Evolutionary conservation across 2,329 filamentous ascomycete genomes (phyloP).

Genomic region (Cercospora janseana): DNA sequence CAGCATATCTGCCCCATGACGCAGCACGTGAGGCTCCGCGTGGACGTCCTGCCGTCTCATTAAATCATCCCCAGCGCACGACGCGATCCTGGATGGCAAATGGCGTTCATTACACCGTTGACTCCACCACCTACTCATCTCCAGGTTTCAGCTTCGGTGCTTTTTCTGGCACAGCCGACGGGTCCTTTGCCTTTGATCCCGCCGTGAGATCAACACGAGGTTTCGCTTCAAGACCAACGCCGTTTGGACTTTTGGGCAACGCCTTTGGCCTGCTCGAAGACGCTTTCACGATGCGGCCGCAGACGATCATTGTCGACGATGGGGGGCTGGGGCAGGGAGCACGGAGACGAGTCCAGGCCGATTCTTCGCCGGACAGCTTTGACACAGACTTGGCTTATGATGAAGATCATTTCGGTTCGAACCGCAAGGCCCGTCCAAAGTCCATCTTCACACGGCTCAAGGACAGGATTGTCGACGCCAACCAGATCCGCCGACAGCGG

Average conservation of each 20-base stretch:
- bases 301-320: slow-evolving; percentile 15
- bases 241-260: slow-evolving; percentile 29
- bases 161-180: slow-evolving; percentile 25
- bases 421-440: slow-evolving; percentile 18
- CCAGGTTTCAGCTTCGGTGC: slow-evolving; percentile 32
- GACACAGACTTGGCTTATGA: slow-evolving; percentile 28
- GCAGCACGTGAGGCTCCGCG: slow-evolving; percentile 14
- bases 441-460: slow-evolving; percentile 29
- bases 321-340: slow-evolving; percentile 11
- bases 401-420: slow-evolving; percentile 8
- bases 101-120: slow-evolving; percentile 32
- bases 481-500: slow-evolving; percentile 16
- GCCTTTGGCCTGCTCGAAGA: slow-evolving; percentile 31
- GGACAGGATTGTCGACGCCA: slow-evolving; percentile 26
- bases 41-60: slow-evolving; percentile 16
- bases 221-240: slow-evolving; percentile 3
- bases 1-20: slow-evolving; percentile 16
- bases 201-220: slow-evolving; percentile 11
- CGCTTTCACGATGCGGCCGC: slow-evolving; percentile 24
- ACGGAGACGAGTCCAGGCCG: slow-evolving; percentile 12
- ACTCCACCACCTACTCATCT: slow-evolving; percentile 29
- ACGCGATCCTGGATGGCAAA: slow-evolving; percentile 32
- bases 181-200: slow-evolving; percentile 21
- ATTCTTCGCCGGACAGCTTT: slow-evolving; percentile 22
- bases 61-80: slow-evolving; percentile 18